Percentiles rank a stretch among this genome's conserved stretches.
phyloP scores from a whole-genome alignment of 441 rosid species.

The Mallotus japonicus region DNA sequence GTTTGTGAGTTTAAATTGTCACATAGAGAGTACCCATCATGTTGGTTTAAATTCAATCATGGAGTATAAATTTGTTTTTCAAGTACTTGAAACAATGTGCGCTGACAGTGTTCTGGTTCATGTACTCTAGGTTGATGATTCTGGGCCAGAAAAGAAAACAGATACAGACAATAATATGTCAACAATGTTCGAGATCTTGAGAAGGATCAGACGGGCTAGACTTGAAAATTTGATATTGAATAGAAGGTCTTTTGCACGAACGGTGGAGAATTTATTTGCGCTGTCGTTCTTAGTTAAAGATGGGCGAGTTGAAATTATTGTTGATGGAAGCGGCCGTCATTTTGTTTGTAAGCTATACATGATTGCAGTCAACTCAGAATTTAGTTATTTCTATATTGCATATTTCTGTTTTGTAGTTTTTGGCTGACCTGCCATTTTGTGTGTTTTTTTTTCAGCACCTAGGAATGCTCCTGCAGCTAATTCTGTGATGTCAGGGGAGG shows the following conservation, averaged over 20 bases:
- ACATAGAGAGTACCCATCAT: neutral
- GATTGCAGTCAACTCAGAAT: neutral
- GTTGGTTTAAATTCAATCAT: neutral
- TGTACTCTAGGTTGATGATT: conserved; percentile 44
- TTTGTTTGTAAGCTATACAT: conserved; percentile 48
- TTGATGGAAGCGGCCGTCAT: conserved; percentile 58
- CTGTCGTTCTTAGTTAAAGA: conserved; percentile 78
- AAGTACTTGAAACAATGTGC: conserved; percentile 1
- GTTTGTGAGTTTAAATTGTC: too few relatives aligned
- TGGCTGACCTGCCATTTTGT: neutral
- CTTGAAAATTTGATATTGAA: conserved; percentile 66
- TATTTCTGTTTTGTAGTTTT: neutral
- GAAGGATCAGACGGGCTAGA: conserved; percentile 41
- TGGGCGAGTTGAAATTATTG: conserved; percentile 58
- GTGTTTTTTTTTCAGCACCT: conserved; percentile 42
- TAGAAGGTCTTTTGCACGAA: conserved; percentile 67
- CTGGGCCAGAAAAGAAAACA: conserved; percentile 49
- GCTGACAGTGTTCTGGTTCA: conserved; percentile 9
- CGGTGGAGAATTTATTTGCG: conserved; percentile 76
- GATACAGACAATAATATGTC: conserved; percentile 71
- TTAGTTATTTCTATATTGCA: neutral
- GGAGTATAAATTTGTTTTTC: neutral
- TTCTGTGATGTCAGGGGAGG: conserved; percentile 50
- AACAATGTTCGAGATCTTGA: conserved; percentile 58
- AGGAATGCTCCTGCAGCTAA: conserved; percentile 61